These are phyloP conservation scores for Triglochin maritima DNA, from an alignment of 106 monocot genomes.

Conservation along the genomic window DNA sequence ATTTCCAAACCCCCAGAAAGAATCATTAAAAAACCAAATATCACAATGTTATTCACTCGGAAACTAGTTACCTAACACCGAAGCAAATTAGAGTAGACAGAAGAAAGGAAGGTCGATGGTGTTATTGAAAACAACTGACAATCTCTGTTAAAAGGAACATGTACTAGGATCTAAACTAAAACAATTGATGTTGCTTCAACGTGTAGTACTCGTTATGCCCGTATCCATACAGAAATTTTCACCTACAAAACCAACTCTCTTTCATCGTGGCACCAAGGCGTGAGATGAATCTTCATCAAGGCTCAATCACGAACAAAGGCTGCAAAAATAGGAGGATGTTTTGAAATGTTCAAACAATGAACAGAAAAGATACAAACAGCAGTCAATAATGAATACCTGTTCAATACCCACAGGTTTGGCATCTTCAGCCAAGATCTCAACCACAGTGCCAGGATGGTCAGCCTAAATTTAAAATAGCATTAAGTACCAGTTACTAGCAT, in stretches of 20 bases:
- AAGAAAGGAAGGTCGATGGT: too few species aligned
- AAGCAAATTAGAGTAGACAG: too few species aligned
- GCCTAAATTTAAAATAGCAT: conserved; percentile 4
- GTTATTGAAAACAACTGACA: too few species aligned
- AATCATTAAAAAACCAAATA: too few species aligned
- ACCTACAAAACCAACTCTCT: not conserved
- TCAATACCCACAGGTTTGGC: conserved; percentile 16
- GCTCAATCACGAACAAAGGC: conserved; percentile 21
- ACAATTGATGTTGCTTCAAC: too few species aligned
- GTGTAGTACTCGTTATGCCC: not conserved
- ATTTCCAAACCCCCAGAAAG: too few species aligned
- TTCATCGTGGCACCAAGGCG: not conserved
- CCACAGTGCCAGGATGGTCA: conserved; percentile 17
- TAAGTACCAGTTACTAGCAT: too few species aligned
- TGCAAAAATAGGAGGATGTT: conserved; percentile 1
- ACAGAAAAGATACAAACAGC: not conserved
- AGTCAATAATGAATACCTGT: conserved; percentile 8
- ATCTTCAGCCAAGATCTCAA: conserved; percentile 17
- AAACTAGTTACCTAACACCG: too few species aligned
- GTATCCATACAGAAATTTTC: not conserved
- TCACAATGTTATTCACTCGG: too few species aligned
- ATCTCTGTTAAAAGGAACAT: too few species aligned
- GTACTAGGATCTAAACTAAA: too few species aligned
- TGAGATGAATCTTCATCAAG: conserved; percentile 1
- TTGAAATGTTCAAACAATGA: not conserved